Evolutionary conservation across 306 rosid genomes (phyloP).

Genomic region (Potentilla sterilis): DNA sequence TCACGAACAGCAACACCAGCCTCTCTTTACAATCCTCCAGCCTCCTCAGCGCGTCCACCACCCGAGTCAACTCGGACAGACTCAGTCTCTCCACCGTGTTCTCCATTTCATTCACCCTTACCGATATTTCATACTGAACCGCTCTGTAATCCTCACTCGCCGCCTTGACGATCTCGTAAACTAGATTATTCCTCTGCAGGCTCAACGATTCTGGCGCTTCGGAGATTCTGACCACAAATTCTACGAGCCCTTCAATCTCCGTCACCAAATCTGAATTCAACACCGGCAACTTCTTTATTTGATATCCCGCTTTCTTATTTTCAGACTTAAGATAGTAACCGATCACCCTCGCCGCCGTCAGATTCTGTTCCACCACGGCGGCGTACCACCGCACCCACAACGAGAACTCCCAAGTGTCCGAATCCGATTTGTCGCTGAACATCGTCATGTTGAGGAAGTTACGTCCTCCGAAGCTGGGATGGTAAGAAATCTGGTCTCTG

Average conservation of each 20-base stretch:
- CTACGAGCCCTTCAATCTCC: conserved; percentile 48
- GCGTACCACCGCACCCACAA: conserved; percentile 91
- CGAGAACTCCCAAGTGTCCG: conserved; percentile 39
- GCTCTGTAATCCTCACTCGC: conserved; percentile 61
- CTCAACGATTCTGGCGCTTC: conserved; percentile 50
- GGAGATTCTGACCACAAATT: conserved; percentile 43
- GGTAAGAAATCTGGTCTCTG: conserved; percentile 45
- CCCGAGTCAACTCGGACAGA: conserved; percentile 49
- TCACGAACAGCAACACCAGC: conserved; percentile 53
- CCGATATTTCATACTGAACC: conserved; percentile 49
- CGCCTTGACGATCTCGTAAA: conserved; percentile 58
- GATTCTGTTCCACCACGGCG: conserved; percentile 45
- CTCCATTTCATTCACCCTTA: conserved; percentile 40
- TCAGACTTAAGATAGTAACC: conserved; percentile 31
- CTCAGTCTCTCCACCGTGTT: conserved; percentile 33
- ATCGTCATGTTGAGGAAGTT: conserved; percentile 63
- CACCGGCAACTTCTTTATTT: neutral
- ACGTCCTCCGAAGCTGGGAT: conserved; percentile 61
- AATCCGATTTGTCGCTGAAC: conserved; percentile 58
- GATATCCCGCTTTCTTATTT: neutral
- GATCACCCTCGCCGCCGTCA: conserved; percentile 40
- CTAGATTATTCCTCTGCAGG: conserved; percentile 52
- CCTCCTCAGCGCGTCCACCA: conserved; percentile 32
- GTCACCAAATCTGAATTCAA: conserved; percentile 40
- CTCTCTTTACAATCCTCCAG: conserved; percentile 45